These are phyloP conservation scores for Neurospora intermedia DNA, from an alignment of 495 filamentous ascomycete genomes.

Conservation along the genomic window DNA sequence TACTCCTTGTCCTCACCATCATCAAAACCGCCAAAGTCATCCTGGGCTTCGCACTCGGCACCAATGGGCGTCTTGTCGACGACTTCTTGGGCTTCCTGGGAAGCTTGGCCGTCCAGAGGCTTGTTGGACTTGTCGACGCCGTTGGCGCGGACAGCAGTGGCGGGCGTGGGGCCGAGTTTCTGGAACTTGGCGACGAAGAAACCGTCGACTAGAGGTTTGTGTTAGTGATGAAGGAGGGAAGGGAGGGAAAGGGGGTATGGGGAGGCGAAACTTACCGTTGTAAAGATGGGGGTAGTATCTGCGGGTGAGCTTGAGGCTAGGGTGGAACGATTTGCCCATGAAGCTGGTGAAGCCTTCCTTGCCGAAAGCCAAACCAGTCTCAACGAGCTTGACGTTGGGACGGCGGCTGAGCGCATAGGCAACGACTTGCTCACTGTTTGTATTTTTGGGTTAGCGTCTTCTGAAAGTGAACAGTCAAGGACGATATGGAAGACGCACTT, in stretches of 20 bases:
- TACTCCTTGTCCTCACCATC: conserved; percentile 69
- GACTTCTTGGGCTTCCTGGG: conserved; percentile 24
- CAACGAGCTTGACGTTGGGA: conserved; percentile 86
- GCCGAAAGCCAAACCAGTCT: conserved; percentile 88
- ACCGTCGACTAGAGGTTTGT: conserved; percentile 53
- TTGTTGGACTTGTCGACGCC: conserved; percentile 26
- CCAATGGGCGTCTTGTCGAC: conserved; percentile 41
- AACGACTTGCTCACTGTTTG: conserved; percentile 83
- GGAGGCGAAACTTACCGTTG: conserved; percentile 36
- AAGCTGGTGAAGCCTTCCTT: conserved; percentile 81
- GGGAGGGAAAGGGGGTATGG: not conserved
- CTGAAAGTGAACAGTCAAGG: conserved; percentile 28
- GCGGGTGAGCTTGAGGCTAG: conserved; percentile 72
- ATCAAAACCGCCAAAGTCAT: conserved; percentile 75
- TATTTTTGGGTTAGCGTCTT: conserved; percentile 72
- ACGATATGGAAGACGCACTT: conserved; percentile 14
- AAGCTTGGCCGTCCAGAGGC: conserved; percentile 7
- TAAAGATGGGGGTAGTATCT: conserved; percentile 90
- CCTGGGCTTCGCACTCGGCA: conserved; percentile 30
- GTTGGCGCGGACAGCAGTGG: conserved; percentile 36
- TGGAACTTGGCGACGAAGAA: conserved; percentile 98
- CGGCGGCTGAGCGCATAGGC: conserved; percentile 83
- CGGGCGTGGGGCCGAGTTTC: conserved; percentile 69
- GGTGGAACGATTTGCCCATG: conserved; percentile 81
- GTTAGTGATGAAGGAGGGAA: not conserved